Evolutionary conservation across 352 stramenopile genomes (phyloP), one percentile per base, ranked within the genome.

Genomic region (Pythium plurisporium): DNA sequence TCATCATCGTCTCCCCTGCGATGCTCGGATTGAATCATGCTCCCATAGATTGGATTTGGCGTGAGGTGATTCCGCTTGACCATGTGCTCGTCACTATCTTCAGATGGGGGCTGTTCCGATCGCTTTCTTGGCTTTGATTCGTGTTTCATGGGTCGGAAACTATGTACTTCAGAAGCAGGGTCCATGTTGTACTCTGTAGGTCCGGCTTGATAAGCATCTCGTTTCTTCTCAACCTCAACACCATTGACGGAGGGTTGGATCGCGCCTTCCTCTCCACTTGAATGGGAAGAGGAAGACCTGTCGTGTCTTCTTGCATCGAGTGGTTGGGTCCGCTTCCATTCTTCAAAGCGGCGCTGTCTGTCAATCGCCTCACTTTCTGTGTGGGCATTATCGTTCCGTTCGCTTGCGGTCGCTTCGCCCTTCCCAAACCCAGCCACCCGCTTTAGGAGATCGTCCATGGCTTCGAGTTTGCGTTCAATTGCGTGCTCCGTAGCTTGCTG

Each of bases 401-500:
- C 47, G 47, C 22, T 42, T 34, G 27, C 3, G 1, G n/a, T 42
- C 10, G 19, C 6, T 9, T 31, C 20, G 15, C 23, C 34, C 10
- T 46, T 34, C 2, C 34, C n/a, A 15, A 53, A 59, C 10, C 14
- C 19, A n/a, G 58, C 50, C 23, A 62, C 25, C 12, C 25, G 45
- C 27, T 67, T 52, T 3, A 67, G 31, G 22, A 67, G 33, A 19
- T 60, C 38, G n/a, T 53, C 34, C 51, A 62, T 62, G 7, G 38
- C 31, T 15, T 58, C 44, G 23, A 60, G 19, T 22, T 52, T 62
- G 4, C 43, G 51, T 23, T 62, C 51, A 26, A 62, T 54, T 10
- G 53, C 36, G 7, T 7, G 27, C 10, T 67, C 59, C 23, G 22
- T 14, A n/a, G 25, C 27, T 23, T 10, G n/a, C n/a, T n/a, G n/a